Conservation (phyloP, 495 filamentous ascomycete genomes). For the Aspergillus nidulans region DNA sequence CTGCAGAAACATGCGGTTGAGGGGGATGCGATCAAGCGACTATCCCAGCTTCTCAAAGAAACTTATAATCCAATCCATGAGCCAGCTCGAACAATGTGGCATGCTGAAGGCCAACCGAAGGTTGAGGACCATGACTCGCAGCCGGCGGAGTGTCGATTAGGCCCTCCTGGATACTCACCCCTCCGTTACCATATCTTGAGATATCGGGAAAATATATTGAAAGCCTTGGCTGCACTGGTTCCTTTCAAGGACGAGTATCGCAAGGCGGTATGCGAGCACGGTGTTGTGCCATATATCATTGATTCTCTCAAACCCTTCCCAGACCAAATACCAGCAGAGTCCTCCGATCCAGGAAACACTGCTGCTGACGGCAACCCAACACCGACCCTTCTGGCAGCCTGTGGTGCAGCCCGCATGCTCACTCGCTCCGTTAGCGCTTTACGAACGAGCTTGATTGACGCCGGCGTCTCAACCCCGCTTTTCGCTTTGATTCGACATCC, state of each 20-base stretch:
- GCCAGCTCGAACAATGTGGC: conserved; percentile 36
- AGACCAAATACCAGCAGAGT: conserved; percentile 25
- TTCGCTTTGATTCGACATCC: conserved; percentile 69
- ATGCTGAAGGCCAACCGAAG: conserved; percentile 28
- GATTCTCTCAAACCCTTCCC: conserved; percentile 69
- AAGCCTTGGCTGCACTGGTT: conserved; percentile 71
- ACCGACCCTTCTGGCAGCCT: conserved; percentile 79
- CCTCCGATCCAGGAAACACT: conserved; percentile 33
- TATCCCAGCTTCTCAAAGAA: conserved; percentile 74
- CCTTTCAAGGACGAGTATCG: conserved; percentile 80
- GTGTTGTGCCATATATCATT: conserved; percentile 73
- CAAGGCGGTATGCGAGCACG: conserved; percentile 76
- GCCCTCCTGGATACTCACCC: conserved; percentile 56
- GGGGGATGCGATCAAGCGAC: conserved; percentile 64
- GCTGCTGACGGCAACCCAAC: conserved; percentile 45
- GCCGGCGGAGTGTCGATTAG: conserved; percentile 41
- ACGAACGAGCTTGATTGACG: conserved; percentile 81
- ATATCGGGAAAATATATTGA: conserved; percentile 72
- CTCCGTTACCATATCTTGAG: conserved; percentile 68
- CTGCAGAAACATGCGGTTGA: conserved; percentile 82
- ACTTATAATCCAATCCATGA: conserved; percentile 49
- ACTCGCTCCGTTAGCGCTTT: conserved; percentile 80
- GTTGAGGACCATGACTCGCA: conserved; percentile 19
- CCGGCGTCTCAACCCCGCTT: conserved; percentile 74
- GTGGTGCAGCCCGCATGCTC: conserved; percentile 68